Base-by-base conservation (phyloP, 345 rosid species). In the Brassica nigra region DNA sequence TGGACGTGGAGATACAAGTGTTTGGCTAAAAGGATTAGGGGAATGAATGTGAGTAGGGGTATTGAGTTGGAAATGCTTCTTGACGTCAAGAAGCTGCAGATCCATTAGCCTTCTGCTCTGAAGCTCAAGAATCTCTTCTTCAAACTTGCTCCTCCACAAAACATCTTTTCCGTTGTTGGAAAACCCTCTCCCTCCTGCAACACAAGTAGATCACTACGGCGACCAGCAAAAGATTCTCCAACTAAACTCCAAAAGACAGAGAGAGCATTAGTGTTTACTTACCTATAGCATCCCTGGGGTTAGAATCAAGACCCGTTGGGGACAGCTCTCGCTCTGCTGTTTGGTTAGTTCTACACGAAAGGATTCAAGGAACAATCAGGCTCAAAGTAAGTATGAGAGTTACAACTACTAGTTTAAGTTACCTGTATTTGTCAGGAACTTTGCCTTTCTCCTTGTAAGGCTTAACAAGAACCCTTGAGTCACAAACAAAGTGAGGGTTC, bases 401-500 rank as follows among this genome's bases (percentile, higher is more conserved):
- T 30, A 64, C 23, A 10, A 47, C 16, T n/a, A 12, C 9, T 64
- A 47, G 34, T 33, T 39, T n/a, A 3, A 78, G 66, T 81, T 81
- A 87, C 94, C 94, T 90, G 88, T 81, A 92, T 86, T 88, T 89
- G 85, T 91, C 95, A 23, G 90, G 95, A 54, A 91, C 89, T 90
- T 93, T 91, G 65, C 97, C 98, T 84, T 93, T 91, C 92, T 93
- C 98, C 84, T 90, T 93, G 88, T 93, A 91, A 80, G 97, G 98
- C 87, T 93, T 93, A 75, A 91, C 98, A 47, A 93, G 91, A 74
- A 93, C 97, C 28, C 98, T 82, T 8, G 97, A 92, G 84, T 93
- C 95, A 67, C 97, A 90, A 27, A 93, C 98, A 79, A 93, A 93
- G 84, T 93, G 97, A 68, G 98, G 98, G 30, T 91, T 93, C 3